These are phyloP conservation scores for Endogone sp. DNA, from an alignment of 192 early-diverging fungal genomes.

Conservation along the genomic window DNA sequence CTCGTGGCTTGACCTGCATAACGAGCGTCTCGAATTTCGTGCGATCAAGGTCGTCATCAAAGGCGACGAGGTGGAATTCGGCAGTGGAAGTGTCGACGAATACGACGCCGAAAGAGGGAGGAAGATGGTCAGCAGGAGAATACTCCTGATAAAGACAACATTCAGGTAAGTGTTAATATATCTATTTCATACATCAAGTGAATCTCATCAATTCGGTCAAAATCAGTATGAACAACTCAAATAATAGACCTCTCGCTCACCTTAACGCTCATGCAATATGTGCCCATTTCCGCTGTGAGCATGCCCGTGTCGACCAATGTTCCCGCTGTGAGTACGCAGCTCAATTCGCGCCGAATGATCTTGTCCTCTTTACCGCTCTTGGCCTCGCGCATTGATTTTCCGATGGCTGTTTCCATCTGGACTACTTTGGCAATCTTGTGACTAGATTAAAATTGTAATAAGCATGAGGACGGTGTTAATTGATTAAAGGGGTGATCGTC, in stretches of 20 bases:
- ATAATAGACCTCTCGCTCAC: no score
- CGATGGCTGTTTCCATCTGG: conserved; percentile 94
- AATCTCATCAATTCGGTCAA: no score
- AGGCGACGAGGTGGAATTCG: conserved; percentile 77
- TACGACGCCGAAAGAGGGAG: conserved; percentile 72
- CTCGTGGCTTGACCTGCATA: conserved; percentile 87
- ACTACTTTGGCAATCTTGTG: conserved; percentile 93
- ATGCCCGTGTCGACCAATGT: conserved; percentile 88
- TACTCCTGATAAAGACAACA: conserved; percentile 20
- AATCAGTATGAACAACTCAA: neutral
- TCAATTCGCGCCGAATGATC: conserved; percentile 82
- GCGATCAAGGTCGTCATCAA: conserved; percentile 82
- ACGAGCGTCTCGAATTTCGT: conserved; percentile 92
- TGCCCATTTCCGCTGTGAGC: conserved; percentile 85
- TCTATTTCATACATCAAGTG: neutral
- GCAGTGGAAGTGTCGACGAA: conserved; percentile 97
- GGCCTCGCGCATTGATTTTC: conserved; percentile 86
- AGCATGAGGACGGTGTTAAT: no score
- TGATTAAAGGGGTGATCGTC: no score
- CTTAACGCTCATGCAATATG: conserved; percentile 95
- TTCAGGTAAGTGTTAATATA: neutral
- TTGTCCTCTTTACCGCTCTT: conserved; percentile 49
- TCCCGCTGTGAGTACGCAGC: conserved; percentile 82
- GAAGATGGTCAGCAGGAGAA: conserved; percentile 26
- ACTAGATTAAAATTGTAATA: conserved; percentile 15